Percentiles rank a stretch among this genome's conserved stretches.
Conservation (phyloP, 2,329 filamentous ascomycete species). For the Exserohilum turcica region DNA sequence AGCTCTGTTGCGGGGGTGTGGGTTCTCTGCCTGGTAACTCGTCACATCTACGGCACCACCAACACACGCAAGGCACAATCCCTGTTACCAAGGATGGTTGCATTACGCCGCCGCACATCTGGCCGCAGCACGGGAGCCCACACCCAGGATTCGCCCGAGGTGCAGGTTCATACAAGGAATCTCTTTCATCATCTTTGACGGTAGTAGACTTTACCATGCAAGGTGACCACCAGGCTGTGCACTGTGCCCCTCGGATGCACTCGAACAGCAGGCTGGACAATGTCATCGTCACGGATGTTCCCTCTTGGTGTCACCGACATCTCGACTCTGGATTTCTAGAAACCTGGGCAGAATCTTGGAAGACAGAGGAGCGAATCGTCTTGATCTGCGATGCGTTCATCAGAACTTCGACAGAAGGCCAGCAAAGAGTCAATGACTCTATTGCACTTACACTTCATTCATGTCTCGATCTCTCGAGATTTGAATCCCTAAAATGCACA, state of each 20-base stretch:
- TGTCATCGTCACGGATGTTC: conserved; percentile 39
- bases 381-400: conserved; percentile 51
- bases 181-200: conserved; percentile 25
- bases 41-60: conserved; percentile 29
- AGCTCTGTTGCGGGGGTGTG: conserved; percentile 24
- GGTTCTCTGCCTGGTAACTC: conserved; percentile 27
- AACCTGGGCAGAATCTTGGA: conserved; percentile 26
- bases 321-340: conserved; percentile 38
- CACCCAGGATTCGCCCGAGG: conserved; percentile 21
- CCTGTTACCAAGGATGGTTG: conserved; percentile 32
- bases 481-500: conserved; percentile 38
- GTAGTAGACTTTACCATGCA: conserved; percentile 50
- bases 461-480: conserved; percentile 38
- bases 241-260: conserved; percentile 48
- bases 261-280: conserved; percentile 36
- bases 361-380: conserved; percentile 38
- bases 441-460: conserved; percentile 44
- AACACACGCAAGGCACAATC: conserved; percentile 24
- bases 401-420: conserved; percentile 48
- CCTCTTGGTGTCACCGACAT: conserved; percentile 42
- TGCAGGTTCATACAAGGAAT: conserved; percentile 11
- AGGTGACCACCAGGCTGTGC: conserved; percentile 41
- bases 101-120: conserved; percentile 18
- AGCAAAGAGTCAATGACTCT: conserved; percentile 40
- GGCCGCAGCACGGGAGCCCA: conserved; percentile 23